Evolutionary conservation across 2,329 filamentous ascomycete genomes (phyloP).

Genomic region (Pseudonectria buxi): DNA sequence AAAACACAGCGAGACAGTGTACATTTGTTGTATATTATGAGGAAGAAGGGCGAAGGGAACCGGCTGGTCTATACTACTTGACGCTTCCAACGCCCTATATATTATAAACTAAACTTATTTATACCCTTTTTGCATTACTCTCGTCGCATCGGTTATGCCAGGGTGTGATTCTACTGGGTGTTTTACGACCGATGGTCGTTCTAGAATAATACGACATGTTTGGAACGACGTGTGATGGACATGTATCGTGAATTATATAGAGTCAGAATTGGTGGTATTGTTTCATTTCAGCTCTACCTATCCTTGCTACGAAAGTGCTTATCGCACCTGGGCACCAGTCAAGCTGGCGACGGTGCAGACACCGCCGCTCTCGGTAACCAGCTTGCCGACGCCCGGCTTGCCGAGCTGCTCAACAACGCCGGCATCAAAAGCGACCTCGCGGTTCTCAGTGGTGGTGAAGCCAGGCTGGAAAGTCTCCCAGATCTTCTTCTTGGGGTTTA

Average conservation of each 20-base stretch:
- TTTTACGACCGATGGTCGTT: too few relatives aligned
- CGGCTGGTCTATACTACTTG: not conserved
- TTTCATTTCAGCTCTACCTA: too few relatives aligned
- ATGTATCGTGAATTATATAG: too few relatives aligned
- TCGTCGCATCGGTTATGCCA: too few relatives aligned
- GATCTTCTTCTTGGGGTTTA: constrained; percentile 99
- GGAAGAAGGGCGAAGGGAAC: constrained; percentile 1
- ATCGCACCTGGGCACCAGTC: constrained; percentile 76
- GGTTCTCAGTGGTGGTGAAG: constrained; percentile 76
- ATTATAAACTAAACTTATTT: too few relatives aligned
- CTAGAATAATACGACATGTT: too few relatives aligned
- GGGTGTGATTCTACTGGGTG: too few relatives aligned
- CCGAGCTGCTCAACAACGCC: constrained; percentile 67
- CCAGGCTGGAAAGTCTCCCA: constrained; percentile 97
- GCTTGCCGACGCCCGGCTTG: constrained; percentile 58
- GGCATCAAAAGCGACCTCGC: constrained; percentile 85
- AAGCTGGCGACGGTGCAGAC: constrained; percentile 78
- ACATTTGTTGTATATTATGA: constrained; percentile 15
- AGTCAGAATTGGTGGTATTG: too few relatives aligned
- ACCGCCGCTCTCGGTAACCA: constrained; percentile 72
- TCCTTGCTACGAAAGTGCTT: too few relatives aligned
- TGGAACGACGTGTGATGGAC: too few relatives aligned
- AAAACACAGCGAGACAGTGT: constrained; percentile 10
- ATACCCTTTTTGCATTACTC: too few relatives aligned
- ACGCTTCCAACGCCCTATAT: too few relatives aligned